These are phyloP conservation scores for Gossypium rotundifolium DNA, from an alignment of 345 rosid genomes.

Conservation along the genomic window DNA sequence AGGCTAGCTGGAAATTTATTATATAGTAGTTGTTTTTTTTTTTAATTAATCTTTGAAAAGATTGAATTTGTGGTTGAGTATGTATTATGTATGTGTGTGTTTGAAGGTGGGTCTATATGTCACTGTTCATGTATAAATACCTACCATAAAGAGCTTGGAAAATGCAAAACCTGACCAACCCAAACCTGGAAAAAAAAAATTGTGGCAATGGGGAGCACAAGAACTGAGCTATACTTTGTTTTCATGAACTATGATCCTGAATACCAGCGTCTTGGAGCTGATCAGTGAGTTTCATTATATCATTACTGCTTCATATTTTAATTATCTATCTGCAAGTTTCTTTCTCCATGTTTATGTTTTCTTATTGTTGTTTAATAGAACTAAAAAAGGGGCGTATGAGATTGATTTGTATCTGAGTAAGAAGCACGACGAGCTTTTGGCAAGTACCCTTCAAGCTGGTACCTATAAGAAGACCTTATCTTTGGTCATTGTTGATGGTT, in stretches of 20 bases:
- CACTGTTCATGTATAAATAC: constrained; percentile 15
- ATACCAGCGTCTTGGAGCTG: constrained; percentile 61
- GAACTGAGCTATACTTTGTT: constrained; percentile 49
- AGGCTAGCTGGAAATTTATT: neutral
- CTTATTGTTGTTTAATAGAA: constrained; percentile 16
- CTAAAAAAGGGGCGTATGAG: constrained; percentile 45
- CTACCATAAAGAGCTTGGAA: constrained; percentile 6
- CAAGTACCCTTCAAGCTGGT: constrained; percentile 42
- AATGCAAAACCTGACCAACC: neutral
- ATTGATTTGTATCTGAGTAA: constrained; percentile 59
- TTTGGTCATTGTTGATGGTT: constrained; percentile 70
- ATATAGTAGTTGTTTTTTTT: neutral
- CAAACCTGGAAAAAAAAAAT: neutral
- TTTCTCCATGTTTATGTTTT: neutral
- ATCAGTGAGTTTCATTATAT: constrained; percentile 31
- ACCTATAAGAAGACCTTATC: constrained; percentile 61
- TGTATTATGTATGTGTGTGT: neutral
- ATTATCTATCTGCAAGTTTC: neutral
- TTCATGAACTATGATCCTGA: constrained; percentile 81
- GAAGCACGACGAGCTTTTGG: constrained; percentile 64
- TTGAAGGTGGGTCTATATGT: neutral
- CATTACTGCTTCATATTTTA: neutral
- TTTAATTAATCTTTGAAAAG: neutral
- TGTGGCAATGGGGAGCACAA: constrained; percentile 29
- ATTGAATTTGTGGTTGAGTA: neutral